Conservation (phyloP, 495 filamentous ascomycete genomes). For the Hypomontagnella submonticulosa region DNA sequence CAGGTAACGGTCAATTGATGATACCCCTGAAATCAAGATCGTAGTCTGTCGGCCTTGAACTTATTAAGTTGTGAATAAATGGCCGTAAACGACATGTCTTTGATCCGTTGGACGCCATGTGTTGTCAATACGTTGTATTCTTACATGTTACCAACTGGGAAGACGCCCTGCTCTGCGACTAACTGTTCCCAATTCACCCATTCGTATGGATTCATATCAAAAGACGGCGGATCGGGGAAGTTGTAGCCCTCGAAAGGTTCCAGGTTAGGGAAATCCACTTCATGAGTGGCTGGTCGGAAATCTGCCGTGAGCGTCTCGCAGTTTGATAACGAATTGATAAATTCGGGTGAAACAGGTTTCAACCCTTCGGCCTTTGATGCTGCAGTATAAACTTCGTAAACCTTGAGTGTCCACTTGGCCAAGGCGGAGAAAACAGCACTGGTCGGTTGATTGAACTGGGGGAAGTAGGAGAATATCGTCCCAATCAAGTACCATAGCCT, state of each 20-base stretch:
- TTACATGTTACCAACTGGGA: not conserved
- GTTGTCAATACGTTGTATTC: too few species aligned
- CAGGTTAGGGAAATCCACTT: not conserved
- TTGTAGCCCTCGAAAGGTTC: constrained; percentile 13
- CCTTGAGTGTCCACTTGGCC: constrained; percentile 47
- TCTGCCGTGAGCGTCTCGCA: not conserved
- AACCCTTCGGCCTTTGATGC: constrained; percentile 24
- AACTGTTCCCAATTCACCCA: constrained; percentile 41
- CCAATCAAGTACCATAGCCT: constrained; percentile 37
- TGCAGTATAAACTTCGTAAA: constrained; percentile 44
- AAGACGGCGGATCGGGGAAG: constrained; percentile 22
- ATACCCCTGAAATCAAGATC: too few species aligned
- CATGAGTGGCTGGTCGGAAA: not conserved
- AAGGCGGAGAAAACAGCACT: constrained; percentile 45
- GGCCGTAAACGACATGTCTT: too few species aligned
- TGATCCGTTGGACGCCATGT: too few species aligned
- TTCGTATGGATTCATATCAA: constrained; percentile 29
- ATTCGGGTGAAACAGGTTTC: constrained; percentile 27
- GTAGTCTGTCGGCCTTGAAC: too few species aligned
- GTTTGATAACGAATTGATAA: constrained; percentile 23
- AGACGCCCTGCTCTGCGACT: constrained; percentile 16
- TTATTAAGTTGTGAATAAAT: too few species aligned
- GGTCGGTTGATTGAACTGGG: constrained; percentile 38
- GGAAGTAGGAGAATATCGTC: constrained; percentile 42
- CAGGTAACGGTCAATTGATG: too few species aligned